phyloP scores from a whole-genome alignment of 345 rosid species.

The Eucalyptus sp. region DNA sequence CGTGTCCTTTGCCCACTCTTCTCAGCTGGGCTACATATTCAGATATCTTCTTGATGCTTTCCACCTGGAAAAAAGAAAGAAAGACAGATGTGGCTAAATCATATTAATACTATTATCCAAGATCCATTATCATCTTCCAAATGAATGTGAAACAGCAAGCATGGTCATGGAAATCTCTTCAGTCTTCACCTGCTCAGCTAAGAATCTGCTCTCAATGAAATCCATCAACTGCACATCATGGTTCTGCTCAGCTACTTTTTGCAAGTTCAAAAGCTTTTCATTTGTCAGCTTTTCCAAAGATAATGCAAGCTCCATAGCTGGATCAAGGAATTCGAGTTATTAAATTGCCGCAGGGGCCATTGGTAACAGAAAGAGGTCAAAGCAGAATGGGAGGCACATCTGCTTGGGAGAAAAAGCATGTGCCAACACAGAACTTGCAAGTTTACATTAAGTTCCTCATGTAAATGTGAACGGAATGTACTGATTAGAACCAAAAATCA shows the following conservation, averaged over 20 bases:
- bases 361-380: not conserved
- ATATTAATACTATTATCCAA: too few species aligned
- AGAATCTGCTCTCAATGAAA: conserved; percentile 28
- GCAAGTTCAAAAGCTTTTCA: conserved; percentile 42
- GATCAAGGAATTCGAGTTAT: not conserved
- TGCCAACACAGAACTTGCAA: not conserved
- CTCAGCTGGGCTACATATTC: conserved; percentile 36
- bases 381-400: not conserved
- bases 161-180: not conserved
- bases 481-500: not conserved
- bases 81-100: not conserved
- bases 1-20: conserved; percentile 40
- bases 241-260: conserved; percentile 28
- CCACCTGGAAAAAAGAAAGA: conserved; percentile 11
- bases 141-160: not conserved
- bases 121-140: not conserved
- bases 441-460: not conserved
- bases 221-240: conserved; percentile 37
- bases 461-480: not conserved
- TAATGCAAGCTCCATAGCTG: conserved; percentile 64
- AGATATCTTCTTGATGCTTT: conserved; percentile 28
- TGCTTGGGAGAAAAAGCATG: not conserved
- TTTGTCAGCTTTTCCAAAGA: conserved; percentile 52
- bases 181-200: conserved; percentile 42
- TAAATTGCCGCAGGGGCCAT: not conserved